These are phyloP conservation scores for Eremothecium sinecaudum DNA, from an alignment of 1,139 yeast genomes.

Conservation along the genomic window DNA sequence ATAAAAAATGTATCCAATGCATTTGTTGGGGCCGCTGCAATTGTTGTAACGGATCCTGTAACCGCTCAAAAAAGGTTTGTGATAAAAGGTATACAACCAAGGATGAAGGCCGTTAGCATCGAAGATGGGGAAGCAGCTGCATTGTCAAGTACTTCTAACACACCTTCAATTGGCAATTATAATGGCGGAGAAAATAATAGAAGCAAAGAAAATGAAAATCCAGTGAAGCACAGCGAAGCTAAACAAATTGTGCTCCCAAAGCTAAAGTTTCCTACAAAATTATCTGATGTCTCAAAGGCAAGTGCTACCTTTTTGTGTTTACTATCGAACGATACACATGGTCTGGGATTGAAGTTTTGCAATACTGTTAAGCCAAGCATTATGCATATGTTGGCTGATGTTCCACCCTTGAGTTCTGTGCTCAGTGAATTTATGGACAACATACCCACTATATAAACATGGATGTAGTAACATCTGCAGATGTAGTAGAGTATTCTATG, in stretches of 20 bases:
- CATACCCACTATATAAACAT: slow-evolving; percentile 20
- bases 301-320: slow-evolving; percentile 28
- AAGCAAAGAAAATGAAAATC: slow-evolving; percentile 19
- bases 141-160: slow-evolving; percentile 6
- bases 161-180: slow-evolving; percentile 5
- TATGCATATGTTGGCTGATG: slow-evolving; percentile 26
- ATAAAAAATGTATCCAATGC: slow-evolving; percentile 89
- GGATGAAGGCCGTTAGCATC: slow-evolving; percentile 41
- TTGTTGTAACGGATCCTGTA: slow-evolving; percentile 60
- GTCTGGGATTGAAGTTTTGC: slow-evolving; percentile 24
- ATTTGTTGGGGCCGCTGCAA: slow-evolving; percentile 85
- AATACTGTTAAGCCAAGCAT: slow-evolving; percentile 24
- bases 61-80: slow-evolving; percentile 71
- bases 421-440: slow-evolving; percentile 29
- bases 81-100: slow-evolving; percentile 79
- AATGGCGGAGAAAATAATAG: slow-evolving; percentile 6
- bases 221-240: slow-evolving; percentile 17
- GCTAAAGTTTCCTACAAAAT: slow-evolving; percentile 21
- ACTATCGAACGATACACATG: slow-evolving; percentile 27
- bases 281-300: slow-evolving; percentile 29
- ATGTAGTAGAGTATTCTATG: too few species aligned
- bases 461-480: too few species aligned
- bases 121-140: slow-evolving; percentile 24
- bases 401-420: slow-evolving; percentile 28
- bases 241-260: slow-evolving; percentile 23